These are phyloP conservation scores for Alternaria burnsii DNA, from an alignment of 2,329 filamentous ascomycete genomes.

Conservation along the genomic window DNA sequence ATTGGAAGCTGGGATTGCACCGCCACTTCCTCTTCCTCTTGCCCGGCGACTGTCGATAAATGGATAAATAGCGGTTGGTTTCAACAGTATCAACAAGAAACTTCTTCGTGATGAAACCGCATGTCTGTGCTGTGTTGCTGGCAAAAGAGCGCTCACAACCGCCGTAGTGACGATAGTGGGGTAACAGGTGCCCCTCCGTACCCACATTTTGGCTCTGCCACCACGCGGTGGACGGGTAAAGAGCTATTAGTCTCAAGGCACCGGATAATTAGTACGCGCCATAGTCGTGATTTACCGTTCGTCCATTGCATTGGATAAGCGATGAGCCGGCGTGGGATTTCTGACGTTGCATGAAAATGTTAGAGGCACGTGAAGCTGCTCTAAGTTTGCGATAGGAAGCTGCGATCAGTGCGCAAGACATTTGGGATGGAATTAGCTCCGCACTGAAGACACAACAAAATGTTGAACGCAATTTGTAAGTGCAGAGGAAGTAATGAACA, in stretches of 20 bases:
- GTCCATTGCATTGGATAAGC: neutral
- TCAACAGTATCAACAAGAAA: constrained; percentile 7
- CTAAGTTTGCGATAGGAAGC: neutral
- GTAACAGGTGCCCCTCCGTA: constrained; percentile 24
- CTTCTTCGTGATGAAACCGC: constrained; percentile 3
- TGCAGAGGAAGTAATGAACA: neutral
- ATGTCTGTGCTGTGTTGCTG: constrained; percentile 10
- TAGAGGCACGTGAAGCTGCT: neutral
- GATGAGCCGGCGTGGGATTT: neutral
- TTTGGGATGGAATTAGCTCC: neutral
- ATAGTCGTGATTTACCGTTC: neutral
- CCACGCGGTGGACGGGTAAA: constrained; percentile 25
- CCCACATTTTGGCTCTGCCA: constrained; percentile 19
- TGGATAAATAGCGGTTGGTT: constrained; percentile 17
- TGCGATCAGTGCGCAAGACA: neutral
- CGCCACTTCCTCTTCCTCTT: neutral
- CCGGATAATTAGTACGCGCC: constrained; percentile 29
- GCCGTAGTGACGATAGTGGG: constrained; percentile 23
- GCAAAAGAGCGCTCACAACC: constrained; percentile 13
- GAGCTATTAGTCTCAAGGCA: constrained; percentile 20
- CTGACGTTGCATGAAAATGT: neutral
- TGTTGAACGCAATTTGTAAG: neutral
- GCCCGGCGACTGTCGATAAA: constrained; percentile 8
- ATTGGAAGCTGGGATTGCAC: constrained; percentile 1
- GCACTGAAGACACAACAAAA: neutral